Conservation (phyloP, 2,329 filamentous ascomycete species). For the Fusarium nanum region DNA sequence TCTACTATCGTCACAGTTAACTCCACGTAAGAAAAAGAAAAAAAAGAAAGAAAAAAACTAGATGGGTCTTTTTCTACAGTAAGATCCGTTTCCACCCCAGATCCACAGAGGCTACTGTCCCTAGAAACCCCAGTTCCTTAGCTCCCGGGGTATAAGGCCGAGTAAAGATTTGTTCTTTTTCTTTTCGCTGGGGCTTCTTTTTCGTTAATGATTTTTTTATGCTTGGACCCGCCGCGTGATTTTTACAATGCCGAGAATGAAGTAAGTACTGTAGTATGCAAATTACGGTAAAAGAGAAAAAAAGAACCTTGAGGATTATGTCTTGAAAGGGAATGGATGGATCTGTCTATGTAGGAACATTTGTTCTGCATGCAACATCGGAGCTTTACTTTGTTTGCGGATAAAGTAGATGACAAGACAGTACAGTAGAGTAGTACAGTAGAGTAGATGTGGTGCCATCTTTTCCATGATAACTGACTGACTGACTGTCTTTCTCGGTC, state of each 20-base stretch:
- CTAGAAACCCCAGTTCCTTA: slow-evolving; percentile 20
- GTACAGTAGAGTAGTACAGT: not conserved
- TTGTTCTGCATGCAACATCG: slow-evolving; percentile 19
- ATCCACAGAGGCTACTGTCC: slow-evolving; percentile 23
- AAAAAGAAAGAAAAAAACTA: not conserved
- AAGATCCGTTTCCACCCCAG: slow-evolving; percentile 33
- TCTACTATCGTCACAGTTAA: not conserved
- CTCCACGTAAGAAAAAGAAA: not conserved
- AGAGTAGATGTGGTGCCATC: not conserved
- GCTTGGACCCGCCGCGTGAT: slow-evolving; percentile 10
- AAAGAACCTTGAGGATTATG: not conserved
- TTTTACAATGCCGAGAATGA: not conserved
- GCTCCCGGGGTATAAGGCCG: slow-evolving; percentile 31
- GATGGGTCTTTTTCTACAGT: not conserved
- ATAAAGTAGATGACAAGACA: not conserved
- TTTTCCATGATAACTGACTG: slow-evolving; percentile 5
- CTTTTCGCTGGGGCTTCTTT: slow-evolving; percentile 27
- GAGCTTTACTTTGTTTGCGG: slow-evolving; percentile 12
- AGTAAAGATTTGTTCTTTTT: slow-evolving; percentile 24
- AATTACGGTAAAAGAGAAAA: not conserved
- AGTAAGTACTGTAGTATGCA: not conserved
- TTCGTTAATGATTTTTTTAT: not conserved
- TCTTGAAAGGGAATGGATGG: not conserved
- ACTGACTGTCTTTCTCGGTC: slow-evolving; percentile 8
- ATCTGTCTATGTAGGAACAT: slow-evolving; percentile 17